A percentile compares a stretch with the other conserved stretches of the same genome.
phyloP scores from a whole-genome alignment of 306 rosid genomes.

The Begonia loranthoides region DNA sequence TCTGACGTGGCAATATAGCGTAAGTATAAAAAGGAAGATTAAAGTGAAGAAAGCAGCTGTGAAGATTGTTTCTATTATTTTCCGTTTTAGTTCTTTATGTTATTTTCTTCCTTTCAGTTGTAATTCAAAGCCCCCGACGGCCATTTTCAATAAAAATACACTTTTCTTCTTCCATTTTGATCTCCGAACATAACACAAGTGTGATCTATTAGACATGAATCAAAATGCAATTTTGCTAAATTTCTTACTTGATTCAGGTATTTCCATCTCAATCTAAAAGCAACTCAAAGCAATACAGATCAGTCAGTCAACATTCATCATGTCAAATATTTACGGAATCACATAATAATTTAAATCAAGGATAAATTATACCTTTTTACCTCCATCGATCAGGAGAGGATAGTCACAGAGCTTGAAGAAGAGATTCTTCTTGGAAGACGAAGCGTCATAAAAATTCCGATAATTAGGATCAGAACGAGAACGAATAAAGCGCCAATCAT shows the following conservation, averaged over 20 bases:
- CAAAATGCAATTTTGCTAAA: neutral
- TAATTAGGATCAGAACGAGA: neutral
- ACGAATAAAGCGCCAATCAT: constrained; percentile 1
- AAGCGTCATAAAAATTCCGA: neutral
- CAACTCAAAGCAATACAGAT: neutral
- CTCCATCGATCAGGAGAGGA: constrained; percentile 9
- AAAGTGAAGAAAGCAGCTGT: too few relatives aligned
- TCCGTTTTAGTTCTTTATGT: too few relatives aligned
- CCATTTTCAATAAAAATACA: too few relatives aligned
- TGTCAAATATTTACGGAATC: neutral
- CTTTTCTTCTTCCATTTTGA: too few relatives aligned
- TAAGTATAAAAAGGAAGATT: too few relatives aligned
- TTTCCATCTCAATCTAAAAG: neutral
- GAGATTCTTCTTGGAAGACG: constrained; percentile 7
- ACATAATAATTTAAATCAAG: neutral
- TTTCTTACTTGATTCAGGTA: neutral
- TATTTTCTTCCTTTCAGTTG: too few relatives aligned
- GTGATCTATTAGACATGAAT: neutral
- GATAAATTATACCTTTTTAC: constrained; percentile 3
- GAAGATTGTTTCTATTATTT: too few relatives aligned
- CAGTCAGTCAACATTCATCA: too few relatives aligned
- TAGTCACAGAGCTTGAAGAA: constrained; percentile 1
- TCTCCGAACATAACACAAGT: neutral
- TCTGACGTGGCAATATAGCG: too few relatives aligned
- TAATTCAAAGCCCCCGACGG: too few relatives aligned